Conservation (phyloP, 352 stramenopile genomes). For the Thraustochytrium striatum region DNA sequence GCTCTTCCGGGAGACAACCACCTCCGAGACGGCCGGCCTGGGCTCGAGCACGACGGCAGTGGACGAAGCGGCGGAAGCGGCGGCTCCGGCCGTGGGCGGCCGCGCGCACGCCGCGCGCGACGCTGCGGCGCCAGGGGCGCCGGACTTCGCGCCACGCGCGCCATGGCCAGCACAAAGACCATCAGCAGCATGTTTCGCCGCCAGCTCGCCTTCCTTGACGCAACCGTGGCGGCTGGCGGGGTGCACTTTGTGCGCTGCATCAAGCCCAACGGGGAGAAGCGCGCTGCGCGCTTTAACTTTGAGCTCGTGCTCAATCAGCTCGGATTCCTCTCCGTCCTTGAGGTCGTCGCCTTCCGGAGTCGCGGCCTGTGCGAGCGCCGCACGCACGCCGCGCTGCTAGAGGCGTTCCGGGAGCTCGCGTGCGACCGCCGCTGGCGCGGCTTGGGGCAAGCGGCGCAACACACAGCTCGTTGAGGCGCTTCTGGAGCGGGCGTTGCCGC, state of each 20-base stretch:
- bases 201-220: constrained; percentile 74
- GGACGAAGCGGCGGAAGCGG: background rate
- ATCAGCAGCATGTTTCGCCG: constrained; percentile 54
- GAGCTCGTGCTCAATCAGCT: constrained; percentile 92
- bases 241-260: constrained; percentile 83
- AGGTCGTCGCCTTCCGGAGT: constrained; percentile 92
- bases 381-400: constrained; percentile 89
- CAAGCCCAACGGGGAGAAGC: constrained; percentile 81
- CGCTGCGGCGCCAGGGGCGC: background rate
- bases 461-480: background rate
- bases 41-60: constrained; percentile 10
- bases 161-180: constrained; percentile 29
- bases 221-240: constrained; percentile 71
- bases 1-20: background rate
- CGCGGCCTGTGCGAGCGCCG: constrained; percentile 84
- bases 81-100: background rate
- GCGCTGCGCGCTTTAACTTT: constrained; percentile 71
- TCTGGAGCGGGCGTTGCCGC: background rate
- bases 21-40: background rate
- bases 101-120: background rate
- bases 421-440: background rate
- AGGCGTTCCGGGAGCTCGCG: constrained; percentile 69
- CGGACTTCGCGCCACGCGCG: background rate
- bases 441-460: background rate
- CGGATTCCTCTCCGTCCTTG: constrained; percentile 93